Evolutionary conservation across 352 stramenopile species (phyloP).

Genomic region (Phytophthora meadii): DNA sequence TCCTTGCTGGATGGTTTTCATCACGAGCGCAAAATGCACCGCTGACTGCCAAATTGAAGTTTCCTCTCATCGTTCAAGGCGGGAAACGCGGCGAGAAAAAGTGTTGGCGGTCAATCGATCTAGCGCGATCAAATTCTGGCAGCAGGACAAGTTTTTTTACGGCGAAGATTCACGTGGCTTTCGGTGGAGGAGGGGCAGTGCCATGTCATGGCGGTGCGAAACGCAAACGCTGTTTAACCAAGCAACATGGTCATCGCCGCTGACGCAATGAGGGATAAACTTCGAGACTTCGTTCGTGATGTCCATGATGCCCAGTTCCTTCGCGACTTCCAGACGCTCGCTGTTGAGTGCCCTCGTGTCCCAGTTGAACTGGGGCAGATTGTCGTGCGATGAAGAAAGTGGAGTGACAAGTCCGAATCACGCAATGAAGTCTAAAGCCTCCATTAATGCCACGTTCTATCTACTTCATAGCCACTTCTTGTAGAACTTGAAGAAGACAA

Average conservation of each 20-base stretch:
- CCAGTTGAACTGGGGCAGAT: too few relatives aligned
- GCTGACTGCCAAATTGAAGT: background rate
- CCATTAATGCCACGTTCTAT: too few relatives aligned
- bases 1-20: conserved; percentile 12
- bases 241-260: background rate
- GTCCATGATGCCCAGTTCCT: background rate
- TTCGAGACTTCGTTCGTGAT: background rate
- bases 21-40: conserved; percentile 1
- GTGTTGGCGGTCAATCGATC: background rate
- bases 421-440: too few relatives aligned
- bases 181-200: background rate
- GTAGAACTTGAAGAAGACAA: conserved; percentile 74
- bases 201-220: too few relatives aligned
- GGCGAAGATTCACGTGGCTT: background rate
- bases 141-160: background rate
- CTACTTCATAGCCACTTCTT: conserved; percentile 72
- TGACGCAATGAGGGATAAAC: background rate
- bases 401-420: too few relatives aligned
- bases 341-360: background rate
- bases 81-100: background rate
- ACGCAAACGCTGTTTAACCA: background rate
- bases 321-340: background rate
- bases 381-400: too few relatives aligned
- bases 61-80: conserved; percentile 8
- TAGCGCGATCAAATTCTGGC: conserved; percentile 4